Evolutionary conservation across 257 asterid species (phyloP).

Genomic region (Plantago ovata): DNA sequence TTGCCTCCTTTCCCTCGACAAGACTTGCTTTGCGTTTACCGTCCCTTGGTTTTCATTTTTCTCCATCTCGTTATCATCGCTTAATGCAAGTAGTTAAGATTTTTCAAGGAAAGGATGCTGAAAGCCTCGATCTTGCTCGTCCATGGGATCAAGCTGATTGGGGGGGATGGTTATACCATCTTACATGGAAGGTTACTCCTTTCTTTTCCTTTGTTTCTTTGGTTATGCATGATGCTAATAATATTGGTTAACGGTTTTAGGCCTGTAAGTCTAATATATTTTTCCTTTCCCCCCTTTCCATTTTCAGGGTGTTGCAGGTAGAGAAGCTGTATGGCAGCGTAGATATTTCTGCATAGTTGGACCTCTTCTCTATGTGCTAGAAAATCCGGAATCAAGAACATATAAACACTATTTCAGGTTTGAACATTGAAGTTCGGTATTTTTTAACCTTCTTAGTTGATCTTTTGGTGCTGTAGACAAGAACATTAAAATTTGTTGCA

Average conservation of each 20-base stretch:
- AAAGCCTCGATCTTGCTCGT: conserved; percentile 39
- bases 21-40: conserved; percentile 89
- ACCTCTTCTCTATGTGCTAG: conserved; percentile 77
- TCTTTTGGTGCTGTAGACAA: not conserved
- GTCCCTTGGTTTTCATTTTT: conserved; percentile 80
- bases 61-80: conserved; percentile 98
- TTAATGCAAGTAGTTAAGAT: conserved; percentile 78
- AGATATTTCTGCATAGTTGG: conserved; percentile 90
- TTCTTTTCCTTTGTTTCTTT: conserved; percentile 6
- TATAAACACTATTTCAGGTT: conserved; percentile 83
- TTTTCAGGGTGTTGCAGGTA: conserved; percentile 90
- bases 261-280: conserved; percentile 19
- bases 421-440: conserved; percentile 15
- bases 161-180: conserved; percentile 81
- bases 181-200: conserved; percentile 66
- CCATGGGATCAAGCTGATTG: conserved; percentile 96
- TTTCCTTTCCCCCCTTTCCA: conserved; percentile 2
- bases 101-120: conserved; percentile 57
- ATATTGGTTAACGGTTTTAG: not conserved
- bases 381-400: conserved; percentile 66
- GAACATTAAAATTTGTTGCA: conserved; percentile 1
- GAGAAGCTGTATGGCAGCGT: conserved; percentile 98
- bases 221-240: not conserved
- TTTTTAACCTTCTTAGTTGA: conserved; percentile 10
- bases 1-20: conserved; percentile 67